A percentile compares a stretch with the other conserved stretches of the same genome.
phyloP scores from a whole-genome alignment of 345 rosid genomes.

The Brassica rapa region DNA sequence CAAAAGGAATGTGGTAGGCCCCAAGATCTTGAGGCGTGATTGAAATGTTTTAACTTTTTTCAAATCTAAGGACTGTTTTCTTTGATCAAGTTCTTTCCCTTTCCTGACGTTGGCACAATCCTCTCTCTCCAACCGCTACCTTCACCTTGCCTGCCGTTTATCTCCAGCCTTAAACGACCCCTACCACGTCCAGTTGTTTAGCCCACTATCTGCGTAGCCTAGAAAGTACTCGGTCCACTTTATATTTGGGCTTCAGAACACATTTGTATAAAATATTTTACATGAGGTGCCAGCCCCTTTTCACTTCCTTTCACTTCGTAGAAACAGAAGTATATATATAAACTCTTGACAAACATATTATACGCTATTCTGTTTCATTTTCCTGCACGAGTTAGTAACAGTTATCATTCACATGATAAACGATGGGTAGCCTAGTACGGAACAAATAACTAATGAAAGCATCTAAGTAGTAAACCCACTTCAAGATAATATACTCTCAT shows the following conservation, averaged over 20 bases:
- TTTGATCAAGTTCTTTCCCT: neutral
- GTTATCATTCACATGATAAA: too few species aligned
- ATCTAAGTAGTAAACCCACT: too few species aligned
- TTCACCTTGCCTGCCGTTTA: slow-evolving; percentile 31
- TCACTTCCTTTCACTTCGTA: too few species aligned
- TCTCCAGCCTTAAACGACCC: neutral
- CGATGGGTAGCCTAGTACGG: too few species aligned
- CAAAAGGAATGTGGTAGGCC: slow-evolving; percentile 27
- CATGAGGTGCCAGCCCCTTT: too few species aligned
- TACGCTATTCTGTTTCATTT: too few species aligned
- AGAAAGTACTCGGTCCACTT: neutral
- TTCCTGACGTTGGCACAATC: slow-evolving; percentile 4
- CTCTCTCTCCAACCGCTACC: neutral
- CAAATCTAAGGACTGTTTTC: slow-evolving; percentile 32
- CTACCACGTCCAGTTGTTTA: neutral
- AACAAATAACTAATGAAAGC: too few species aligned
- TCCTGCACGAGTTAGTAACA: too few species aligned
- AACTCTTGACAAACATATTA: too few species aligned
- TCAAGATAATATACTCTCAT: too few species aligned
- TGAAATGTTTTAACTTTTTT: slow-evolving; percentile 21
- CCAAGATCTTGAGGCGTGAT: slow-evolving; percentile 35
- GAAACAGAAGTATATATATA: too few species aligned
- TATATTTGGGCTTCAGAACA: neutral
- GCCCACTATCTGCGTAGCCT: neutral
- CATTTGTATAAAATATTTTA: neutral